Percentiles rank a stretch among this genome's conserved stretches.
Conservation (phyloP, 495 filamentous ascomycete species). For the Daldinia concentrica region DNA sequence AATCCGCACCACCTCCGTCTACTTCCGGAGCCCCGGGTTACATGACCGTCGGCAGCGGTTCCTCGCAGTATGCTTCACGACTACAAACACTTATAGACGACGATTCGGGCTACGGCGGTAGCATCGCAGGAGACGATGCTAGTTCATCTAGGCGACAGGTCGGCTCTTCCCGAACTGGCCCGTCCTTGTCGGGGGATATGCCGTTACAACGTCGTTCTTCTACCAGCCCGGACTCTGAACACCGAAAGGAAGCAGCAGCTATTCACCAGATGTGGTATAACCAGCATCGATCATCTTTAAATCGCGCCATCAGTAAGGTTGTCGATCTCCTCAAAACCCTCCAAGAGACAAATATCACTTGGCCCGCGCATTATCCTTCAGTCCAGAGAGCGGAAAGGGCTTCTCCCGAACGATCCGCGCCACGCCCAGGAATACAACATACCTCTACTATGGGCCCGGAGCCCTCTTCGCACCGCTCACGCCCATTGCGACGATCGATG, state of each 20-base stretch:
- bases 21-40: constrained; percentile 66
- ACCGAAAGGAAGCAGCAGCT: constrained; percentile 54
- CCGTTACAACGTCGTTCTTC: constrained; percentile 55
- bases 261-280: constrained; percentile 75
- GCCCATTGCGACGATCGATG: constrained; percentile 73
- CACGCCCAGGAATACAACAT: constrained; percentile 64
- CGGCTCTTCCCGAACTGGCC: constrained; percentile 54
- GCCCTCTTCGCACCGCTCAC: constrained; percentile 44
- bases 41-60: constrained; percentile 87
- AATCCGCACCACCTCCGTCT: constrained; percentile 36
- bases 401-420: constrained; percentile 49
- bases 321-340: constrained; percentile 81
- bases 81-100: constrained; percentile 78
- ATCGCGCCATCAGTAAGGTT: constrained; percentile 81
- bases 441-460: constrained; percentile 58
- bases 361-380: constrained; percentile 95
- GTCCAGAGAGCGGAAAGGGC: constrained; percentile 68
- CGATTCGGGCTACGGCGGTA: constrained; percentile 93
- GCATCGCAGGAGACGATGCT: constrained; percentile 59
- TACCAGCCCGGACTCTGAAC: constrained; percentile 48
- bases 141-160: constrained; percentile 43
- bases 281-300: constrained; percentile 85
- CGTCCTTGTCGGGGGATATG: constrained; percentile 47
- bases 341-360: constrained; percentile 86
- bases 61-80: constrained; percentile 73